phyloP scores from a whole-genome alignment of 1,284 basidiomycete genomes.

The Heterobasidion occidentale region DNA sequence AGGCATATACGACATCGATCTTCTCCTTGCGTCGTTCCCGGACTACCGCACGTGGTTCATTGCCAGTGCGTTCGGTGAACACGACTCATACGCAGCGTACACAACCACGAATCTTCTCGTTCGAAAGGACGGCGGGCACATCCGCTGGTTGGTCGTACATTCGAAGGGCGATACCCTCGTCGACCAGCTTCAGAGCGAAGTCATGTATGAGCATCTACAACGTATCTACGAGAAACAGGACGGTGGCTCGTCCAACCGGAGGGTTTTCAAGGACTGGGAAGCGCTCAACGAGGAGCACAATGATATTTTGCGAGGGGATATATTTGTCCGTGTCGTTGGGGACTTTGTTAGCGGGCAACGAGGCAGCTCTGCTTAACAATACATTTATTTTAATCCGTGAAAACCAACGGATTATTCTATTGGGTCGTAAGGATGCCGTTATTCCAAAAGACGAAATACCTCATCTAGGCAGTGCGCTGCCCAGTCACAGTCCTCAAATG shows the following conservation, averaged over 20 bases:
- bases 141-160: slow-evolving; percentile 66
- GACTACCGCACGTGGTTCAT: slow-evolving; percentile 62
- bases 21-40: slow-evolving; percentile 54
- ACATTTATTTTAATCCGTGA: neutral
- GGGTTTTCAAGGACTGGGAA: slow-evolving; percentile 34
- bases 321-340: slow-evolving; percentile 41
- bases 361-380: neutral
- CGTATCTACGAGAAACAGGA: slow-evolving; percentile 13
- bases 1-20: slow-evolving; percentile 70
- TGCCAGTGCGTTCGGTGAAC: slow-evolving; percentile 46
- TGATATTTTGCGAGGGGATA: slow-evolving; percentile 36
- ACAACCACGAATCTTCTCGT: slow-evolving; percentile 37
- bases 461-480: slow-evolving; percentile 60
- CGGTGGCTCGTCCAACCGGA: slow-evolving; percentile 8
- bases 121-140: slow-evolving; percentile 24
- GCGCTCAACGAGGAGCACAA: slow-evolving; percentile 48
- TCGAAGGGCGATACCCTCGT: slow-evolving; percentile 65
- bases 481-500: slow-evolving; percentile 65
- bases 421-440: neutral
- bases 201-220: slow-evolving; percentile 47
- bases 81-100: slow-evolving; percentile 37
- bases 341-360: slow-evolving; percentile 25
- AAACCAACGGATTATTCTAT: neutral
- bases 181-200: slow-evolving; percentile 51
- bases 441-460: slow-evolving; percentile 31